These are phyloP conservation scores for Sambucus nigra DNA, from an alignment of 129 eudicot species.

Conservation along the genomic window DNA sequence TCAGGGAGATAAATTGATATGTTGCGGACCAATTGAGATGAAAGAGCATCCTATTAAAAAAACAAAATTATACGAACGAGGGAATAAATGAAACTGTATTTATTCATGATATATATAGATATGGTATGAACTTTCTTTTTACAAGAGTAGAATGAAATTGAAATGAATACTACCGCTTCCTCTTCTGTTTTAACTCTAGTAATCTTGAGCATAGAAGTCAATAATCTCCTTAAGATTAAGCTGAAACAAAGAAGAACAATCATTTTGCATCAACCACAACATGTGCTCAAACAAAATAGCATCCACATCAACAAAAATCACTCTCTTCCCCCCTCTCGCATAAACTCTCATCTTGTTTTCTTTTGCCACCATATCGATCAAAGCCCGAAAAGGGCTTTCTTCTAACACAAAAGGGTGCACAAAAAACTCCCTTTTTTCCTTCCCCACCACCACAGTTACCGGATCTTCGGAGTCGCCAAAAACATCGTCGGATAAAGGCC, in stretches of 20 bases:
- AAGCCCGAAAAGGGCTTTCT: conserved; percentile 56
- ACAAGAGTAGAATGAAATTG: too few species aligned
- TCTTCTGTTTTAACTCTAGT: conserved; percentile 12
- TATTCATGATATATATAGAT: too few species aligned
- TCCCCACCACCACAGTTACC: conserved; percentile 59
- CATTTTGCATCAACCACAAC: conserved; percentile 39
- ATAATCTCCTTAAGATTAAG: conserved; percentile 29
- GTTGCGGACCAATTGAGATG: too few species aligned
- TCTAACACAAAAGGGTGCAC: conserved; percentile 59
- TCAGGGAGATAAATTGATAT: too few species aligned
- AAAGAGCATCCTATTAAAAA: too few species aligned
- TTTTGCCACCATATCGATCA: conserved; percentile 45
- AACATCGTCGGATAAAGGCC: conserved; percentile 23
- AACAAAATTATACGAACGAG: too few species aligned
- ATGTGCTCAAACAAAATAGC: conserved; percentile 33
- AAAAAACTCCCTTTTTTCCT: conserved; percentile 51
- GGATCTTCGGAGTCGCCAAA: conserved; percentile 30
- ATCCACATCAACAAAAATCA: conserved; percentile 54
- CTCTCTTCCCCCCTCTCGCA: conserved; percentile 25
- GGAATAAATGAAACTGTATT: too few species aligned
- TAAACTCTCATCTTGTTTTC: conserved; percentile 2
- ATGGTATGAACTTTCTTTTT: too few species aligned
- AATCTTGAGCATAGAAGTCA: conserved; percentile 29
- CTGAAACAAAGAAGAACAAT: conserved; percentile 25
- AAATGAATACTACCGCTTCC: too few species aligned